Percentiles rank a stretch among this genome's conserved stretches.
Evolutionary conservation across 768 basidiomycete genomes (phyloP).

Genomic region (Obba rivulosa): DNA sequence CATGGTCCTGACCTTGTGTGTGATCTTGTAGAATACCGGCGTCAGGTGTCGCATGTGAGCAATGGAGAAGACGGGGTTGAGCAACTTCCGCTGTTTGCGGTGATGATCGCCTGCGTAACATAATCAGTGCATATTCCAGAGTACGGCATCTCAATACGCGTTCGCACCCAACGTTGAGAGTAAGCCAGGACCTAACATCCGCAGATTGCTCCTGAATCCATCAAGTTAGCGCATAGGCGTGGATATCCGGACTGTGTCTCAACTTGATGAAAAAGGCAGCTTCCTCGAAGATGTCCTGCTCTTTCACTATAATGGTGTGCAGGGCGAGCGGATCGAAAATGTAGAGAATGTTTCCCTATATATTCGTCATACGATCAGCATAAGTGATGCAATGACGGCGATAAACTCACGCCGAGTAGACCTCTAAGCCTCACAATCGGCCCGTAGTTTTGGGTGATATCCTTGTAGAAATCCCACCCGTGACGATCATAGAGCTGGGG

Average conservation of each 20-base stretch:
- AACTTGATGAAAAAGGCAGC: slow-evolving; percentile 13
- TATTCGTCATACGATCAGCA: no score
- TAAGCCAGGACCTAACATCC: slow-evolving; percentile 12
- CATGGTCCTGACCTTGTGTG: neutral
- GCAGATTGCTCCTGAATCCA: slow-evolving; percentile 14
- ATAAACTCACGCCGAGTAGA: neutral
- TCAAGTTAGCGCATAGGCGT: no score
- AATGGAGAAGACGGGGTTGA: slow-evolving; percentile 15
- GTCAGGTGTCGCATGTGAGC: slow-evolving; percentile 15
- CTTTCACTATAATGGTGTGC: slow-evolving; percentile 14
- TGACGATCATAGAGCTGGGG: slow-evolving; percentile 1
- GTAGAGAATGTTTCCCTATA: slow-evolving; percentile 21
- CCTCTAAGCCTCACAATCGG: neutral
- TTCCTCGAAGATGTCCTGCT: slow-evolving; percentile 12
- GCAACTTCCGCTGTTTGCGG: slow-evolving; percentile 14
- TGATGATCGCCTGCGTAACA: slow-evolving; percentile 7
- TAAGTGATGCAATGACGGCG: no score
- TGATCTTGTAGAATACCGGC: slow-evolving; percentile 13
- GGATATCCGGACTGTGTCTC: no score
- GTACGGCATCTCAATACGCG: no score
- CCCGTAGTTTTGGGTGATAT: neutral
- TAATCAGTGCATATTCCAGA: neutral
- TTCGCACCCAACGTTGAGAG: slow-evolving; percentile 13
- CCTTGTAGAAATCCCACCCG: slow-evolving; percentile 4
- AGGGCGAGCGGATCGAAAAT: slow-evolving; percentile 12